Evolutionary conservation across 2,329 filamentous ascomycete genomes (phyloP).

Genomic region (Chrysoporthe cubensis): DNA sequence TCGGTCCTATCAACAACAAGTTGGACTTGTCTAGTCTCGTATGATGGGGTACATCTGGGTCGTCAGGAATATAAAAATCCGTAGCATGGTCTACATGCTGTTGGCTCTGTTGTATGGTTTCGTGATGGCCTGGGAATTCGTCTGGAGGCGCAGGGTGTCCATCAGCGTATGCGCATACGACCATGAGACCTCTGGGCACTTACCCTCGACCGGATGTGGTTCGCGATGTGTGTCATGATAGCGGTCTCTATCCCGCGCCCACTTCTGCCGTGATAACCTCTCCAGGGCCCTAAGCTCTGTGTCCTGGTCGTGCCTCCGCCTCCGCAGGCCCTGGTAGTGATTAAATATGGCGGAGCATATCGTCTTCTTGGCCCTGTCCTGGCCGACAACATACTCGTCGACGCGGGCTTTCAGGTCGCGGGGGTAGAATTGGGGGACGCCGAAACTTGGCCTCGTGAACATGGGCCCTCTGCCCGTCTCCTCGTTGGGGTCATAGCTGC

Average conservation of each 20-base stretch:
- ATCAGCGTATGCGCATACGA: slow-evolving; percentile 40
- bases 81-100: slow-evolving; percentile 35
- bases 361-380: slow-evolving; percentile 92
- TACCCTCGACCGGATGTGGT: slow-evolving; percentile 80
- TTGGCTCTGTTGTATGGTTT: slow-evolving; percentile 49
- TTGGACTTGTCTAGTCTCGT: slow-evolving; percentile 96
- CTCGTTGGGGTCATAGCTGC: slow-evolving; percentile 59
- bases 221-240: slow-evolving; percentile 57
- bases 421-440: slow-evolving; percentile 67
- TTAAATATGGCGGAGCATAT: slow-evolving; percentile 94
- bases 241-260: slow-evolving; percentile 66
- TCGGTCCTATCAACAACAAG: slow-evolving; percentile 85
- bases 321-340: slow-evolving; percentile 87
- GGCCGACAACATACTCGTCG: slow-evolving; percentile 94
- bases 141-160: slow-evolving; percentile 46
- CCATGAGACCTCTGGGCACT: slow-evolving; percentile 37
- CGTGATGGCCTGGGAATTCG: slow-evolving; percentile 57
- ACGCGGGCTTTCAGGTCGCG: slow-evolving; percentile 82
- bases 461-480: slow-evolving; percentile 62
- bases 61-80: slow-evolving; percentile 55
- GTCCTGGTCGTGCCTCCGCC: slow-evolving; percentile 78
- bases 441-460: slow-evolving; percentile 60
- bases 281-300: slow-evolving; percentile 60
- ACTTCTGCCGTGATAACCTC: slow-evolving; percentile 71
- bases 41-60: slow-evolving; percentile 46